Evolutionary conservation across 2,329 filamentous ascomycete genomes (phyloP).

Genomic region (Exophiala alcalophila): DNA sequence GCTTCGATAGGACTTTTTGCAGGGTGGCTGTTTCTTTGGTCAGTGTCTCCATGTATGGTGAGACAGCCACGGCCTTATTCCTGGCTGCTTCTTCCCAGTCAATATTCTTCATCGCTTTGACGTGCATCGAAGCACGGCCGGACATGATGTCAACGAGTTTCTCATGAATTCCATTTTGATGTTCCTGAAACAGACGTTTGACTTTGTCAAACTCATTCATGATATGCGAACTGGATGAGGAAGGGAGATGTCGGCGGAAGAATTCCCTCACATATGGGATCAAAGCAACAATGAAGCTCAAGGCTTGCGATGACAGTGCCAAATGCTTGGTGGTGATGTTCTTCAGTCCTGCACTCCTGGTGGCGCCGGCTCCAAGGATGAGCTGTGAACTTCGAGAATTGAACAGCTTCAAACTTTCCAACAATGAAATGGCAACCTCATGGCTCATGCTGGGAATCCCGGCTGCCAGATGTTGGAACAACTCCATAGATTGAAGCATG

Average conservation of each 20-base stretch:
- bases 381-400: slow-evolving; percentile 96
- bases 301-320: slow-evolving; percentile 81
- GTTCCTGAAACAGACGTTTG: slow-evolving; percentile 77
- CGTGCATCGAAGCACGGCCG: slow-evolving; percentile 68
- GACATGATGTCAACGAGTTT: slow-evolving; percentile 93
- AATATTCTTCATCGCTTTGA: slow-evolving; percentile 69
- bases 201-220: slow-evolving; percentile 89
- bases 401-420: slow-evolving; percentile 88
- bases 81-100: slow-evolving; percentile 63
- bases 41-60: slow-evolving; percentile 80
- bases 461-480: slow-evolving; percentile 77
- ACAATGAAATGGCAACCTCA: slow-evolving; percentile 71
- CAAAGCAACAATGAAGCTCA: slow-evolving; percentile 81
- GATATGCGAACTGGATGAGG: slow-evolving; percentile 49
- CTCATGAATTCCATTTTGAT: slow-evolving; percentile 85
- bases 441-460: slow-evolving; percentile 85
- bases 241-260: slow-evolving; percentile 67
- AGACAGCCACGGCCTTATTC: slow-evolving; percentile 48
- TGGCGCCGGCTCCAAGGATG: slow-evolving; percentile 91
- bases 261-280: slow-evolving; percentile 91
- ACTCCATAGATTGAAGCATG: slow-evolving; percentile 76
- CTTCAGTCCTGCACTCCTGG: slow-evolving; percentile 79
- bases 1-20: slow-evolving; percentile 77
- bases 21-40: slow-evolving; percentile 82
- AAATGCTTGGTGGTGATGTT: slow-evolving; percentile 97